Evolutionary conservation across 1,284 basidiomycete species (phyloP).

Genomic region (Agaricales sp.): DNA sequence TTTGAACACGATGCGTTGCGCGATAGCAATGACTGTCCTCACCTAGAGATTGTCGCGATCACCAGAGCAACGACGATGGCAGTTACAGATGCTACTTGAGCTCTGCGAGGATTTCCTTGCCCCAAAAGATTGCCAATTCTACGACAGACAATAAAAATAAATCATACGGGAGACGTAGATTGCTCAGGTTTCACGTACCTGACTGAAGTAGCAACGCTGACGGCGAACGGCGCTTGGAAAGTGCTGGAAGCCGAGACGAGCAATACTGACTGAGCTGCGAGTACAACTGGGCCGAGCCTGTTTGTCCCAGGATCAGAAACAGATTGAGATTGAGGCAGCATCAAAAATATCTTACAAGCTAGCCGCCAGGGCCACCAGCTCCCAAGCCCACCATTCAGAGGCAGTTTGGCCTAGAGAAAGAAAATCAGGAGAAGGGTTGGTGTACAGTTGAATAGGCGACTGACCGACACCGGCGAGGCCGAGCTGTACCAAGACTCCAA

Average conservation of each 20-base stretch:
- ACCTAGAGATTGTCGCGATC: constrained; percentile 58
- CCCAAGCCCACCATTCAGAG: constrained; percentile 92
- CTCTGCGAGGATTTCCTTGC: constrained; percentile 57
- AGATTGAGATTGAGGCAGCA: constrained; percentile 3
- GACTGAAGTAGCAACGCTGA: constrained; percentile 77
- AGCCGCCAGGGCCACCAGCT: constrained; percentile 53
- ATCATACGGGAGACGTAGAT: not conserved
- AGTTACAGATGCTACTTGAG: constrained; percentile 52
- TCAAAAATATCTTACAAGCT: constrained; percentile 34
- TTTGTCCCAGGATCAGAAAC: not conserved
- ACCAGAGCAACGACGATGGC: constrained; percentile 50
- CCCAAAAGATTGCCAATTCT: constrained; percentile 81
- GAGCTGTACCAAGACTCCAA: constrained; percentile 65
- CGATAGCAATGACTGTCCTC: constrained; percentile 10
- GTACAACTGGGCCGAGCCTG: constrained; percentile 42
- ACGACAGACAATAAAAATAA: not conserved
- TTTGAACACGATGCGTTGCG: not conserved
- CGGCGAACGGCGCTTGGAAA: constrained; percentile 78
- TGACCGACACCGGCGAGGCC: constrained; percentile 70
- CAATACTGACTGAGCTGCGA: constrained; percentile 68
- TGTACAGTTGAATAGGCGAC: constrained; percentile 7
- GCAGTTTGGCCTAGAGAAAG: constrained; percentile 36
- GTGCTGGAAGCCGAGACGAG: constrained; percentile 68
- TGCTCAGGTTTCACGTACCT: constrained; percentile 34
- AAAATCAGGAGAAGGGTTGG: not conserved